phyloP scores from a whole-genome alignment of 169 alveolate species.

The Neospora caninum region DNA sequence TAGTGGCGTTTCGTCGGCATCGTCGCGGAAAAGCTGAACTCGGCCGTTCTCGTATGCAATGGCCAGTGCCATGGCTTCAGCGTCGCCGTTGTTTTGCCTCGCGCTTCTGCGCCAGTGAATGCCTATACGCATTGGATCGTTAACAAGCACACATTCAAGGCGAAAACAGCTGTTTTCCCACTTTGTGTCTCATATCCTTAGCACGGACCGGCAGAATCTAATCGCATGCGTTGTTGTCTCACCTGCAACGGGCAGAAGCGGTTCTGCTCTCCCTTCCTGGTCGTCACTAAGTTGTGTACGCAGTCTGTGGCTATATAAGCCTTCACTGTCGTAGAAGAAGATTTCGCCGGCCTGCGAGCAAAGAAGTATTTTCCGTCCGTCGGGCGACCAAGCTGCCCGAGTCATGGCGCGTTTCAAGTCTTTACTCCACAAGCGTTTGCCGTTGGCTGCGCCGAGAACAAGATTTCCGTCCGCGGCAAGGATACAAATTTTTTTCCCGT shows the following conservation, averaged over 20 bases:
- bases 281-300: neutral
- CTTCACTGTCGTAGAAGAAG: conserved; percentile 80
- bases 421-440: conserved; percentile 89
- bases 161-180: too few species aligned
- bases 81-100: conserved; percentile 47
- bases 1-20: conserved; percentile 82
- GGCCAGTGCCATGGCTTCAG: conserved; percentile 59
- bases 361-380: conserved; percentile 85
- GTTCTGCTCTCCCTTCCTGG: neutral
- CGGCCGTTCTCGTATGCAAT: conserved; percentile 88
- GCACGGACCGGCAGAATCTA: too few species aligned
- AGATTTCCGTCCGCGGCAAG: conserved; percentile 93
- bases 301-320: conserved; percentile 79
- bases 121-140: neutral
- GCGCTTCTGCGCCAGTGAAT: neutral
- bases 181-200: too few species aligned
- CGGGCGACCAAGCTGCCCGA: conserved; percentile 93
- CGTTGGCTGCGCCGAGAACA: conserved; percentile 92
- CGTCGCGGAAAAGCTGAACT: conserved; percentile 87
- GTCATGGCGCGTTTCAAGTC: conserved; percentile 82
- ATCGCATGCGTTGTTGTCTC: neutral
- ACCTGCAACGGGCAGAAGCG: conserved; percentile 28
- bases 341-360: conserved; percentile 89
- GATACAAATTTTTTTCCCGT: conserved; percentile 87
- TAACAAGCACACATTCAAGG: too few species aligned